Percentiles rank a stretch among this genome's conserved stretches.
These are phyloP conservation scores for Scleroderma citrinum DNA, from an alignment of 768 basidiomycete species.

Conservation along the genomic window DNA sequence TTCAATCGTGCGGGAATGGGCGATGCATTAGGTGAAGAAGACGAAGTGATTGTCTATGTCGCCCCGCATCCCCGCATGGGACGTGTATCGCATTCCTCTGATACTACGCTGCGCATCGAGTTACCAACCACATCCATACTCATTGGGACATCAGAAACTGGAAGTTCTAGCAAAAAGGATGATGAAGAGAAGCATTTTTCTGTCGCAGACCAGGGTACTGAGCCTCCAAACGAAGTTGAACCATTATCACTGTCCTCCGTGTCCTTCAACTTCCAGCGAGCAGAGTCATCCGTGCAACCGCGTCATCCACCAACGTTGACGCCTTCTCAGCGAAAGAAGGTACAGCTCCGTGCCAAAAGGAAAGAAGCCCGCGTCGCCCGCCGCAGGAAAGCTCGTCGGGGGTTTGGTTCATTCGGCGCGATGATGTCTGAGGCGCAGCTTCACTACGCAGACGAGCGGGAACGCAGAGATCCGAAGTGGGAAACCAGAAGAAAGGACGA, in stretches of 20 bases:
- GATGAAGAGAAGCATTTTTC: background rate
- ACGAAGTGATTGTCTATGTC: conserved; percentile 72
- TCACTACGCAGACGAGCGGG: conserved; percentile 27
- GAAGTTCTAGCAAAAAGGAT: conserved; percentile 8
- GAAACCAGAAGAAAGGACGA: conserved; percentile 54
- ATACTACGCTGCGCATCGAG: conserved; percentile 9
- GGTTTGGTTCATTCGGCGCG: conserved; percentile 49
- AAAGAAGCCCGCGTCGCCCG: conserved; percentile 8
- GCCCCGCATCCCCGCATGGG: conserved; percentile 59
- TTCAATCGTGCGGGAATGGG: conserved; percentile 15
- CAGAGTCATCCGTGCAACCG: conserved; percentile 11
- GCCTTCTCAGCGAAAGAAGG: conserved; percentile 16
- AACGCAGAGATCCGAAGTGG: conserved; percentile 33
- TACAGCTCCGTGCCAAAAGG: conserved; percentile 20
- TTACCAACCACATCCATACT: conserved; percentile 21
- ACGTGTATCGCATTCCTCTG: conserved; percentile 9
- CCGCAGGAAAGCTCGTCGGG: conserved; percentile 5
- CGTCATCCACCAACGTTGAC: conserved; percentile 30
- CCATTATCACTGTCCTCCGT: conserved; percentile 25
- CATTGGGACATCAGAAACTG: conserved; percentile 12
- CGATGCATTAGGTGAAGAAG: conserved; percentile 36
- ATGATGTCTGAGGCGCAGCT: conserved; percentile 49
- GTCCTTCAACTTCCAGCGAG: conserved; percentile 12
- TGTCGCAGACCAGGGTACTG: background rate
- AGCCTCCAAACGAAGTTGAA: background rate